Conservation (phyloP, 345 rosid genomes). For the Eucalyptus curtisii region DNA sequence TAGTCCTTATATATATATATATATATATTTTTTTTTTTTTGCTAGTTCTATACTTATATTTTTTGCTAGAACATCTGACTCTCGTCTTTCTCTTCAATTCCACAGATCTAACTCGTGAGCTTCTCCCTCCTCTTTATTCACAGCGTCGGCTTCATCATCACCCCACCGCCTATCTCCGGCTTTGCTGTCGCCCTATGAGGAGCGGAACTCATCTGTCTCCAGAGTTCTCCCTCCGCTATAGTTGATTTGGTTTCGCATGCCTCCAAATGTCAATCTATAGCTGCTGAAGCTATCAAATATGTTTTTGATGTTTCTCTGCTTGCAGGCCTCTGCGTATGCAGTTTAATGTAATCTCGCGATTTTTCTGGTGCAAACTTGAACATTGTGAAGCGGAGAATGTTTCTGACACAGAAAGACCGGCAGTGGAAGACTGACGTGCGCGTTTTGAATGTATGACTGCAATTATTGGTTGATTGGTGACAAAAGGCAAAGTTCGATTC, state of each 20-base stretch:
- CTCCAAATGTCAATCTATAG: not conserved
- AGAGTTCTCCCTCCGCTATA: not conserved
- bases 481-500: not conserved
- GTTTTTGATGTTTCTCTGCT: not conserved
- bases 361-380: not conserved
- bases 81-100: not conserved
- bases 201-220: not conserved
- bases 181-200: not conserved
- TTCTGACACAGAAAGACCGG: not conserved
- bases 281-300: not conserved
- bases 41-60: not conserved
- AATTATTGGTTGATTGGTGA: not conserved
- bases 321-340: not conserved
- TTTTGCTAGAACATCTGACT: not conserved
- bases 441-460: not conserved
- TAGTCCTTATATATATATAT: not conserved
- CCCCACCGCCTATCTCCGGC: too few species aligned
- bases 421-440: not conserved
- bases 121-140: not conserved
- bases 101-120: not conserved
- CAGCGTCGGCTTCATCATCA: not conserved
- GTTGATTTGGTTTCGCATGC: not conserved
- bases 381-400: not conserved
- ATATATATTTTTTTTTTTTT: too few species aligned
- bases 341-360: not conserved